These are phyloP conservation scores for Saccharum hybrid DNA, from an alignment of 202 grass and related monocot species.

Conservation along the genomic window DNA sequence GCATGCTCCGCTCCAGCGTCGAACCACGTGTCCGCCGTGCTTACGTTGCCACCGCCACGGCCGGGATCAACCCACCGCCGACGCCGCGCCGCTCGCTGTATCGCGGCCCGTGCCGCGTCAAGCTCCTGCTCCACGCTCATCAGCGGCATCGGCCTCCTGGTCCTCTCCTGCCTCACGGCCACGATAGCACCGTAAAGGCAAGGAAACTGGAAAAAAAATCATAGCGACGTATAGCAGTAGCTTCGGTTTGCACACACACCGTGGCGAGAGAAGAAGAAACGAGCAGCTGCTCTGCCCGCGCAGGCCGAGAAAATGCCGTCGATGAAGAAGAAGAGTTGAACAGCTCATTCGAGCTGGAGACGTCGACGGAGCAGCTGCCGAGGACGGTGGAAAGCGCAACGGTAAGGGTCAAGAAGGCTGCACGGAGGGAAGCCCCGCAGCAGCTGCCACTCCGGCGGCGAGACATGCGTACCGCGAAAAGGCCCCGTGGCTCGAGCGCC, in stretches of 20 bases:
- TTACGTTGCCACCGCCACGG: conserved; percentile 3
- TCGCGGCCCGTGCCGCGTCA: neutral
- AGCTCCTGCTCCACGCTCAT: neutral
- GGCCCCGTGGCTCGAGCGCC: too few relatives aligned
- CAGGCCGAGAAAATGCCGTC: neutral
- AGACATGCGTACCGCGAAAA: too few relatives aligned
- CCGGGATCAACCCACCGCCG: neutral
- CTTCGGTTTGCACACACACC: too few relatives aligned
- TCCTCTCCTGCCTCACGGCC: too few relatives aligned
- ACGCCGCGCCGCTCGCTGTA: neutral
- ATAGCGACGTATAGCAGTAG: too few relatives aligned
- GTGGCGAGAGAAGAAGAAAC: too few relatives aligned
- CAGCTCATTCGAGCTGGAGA: neutral
- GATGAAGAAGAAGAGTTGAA: neutral
- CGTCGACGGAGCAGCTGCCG: neutral
- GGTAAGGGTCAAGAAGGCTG: neutral
- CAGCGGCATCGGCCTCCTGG: neutral
- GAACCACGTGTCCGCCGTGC: conserved; percentile 1
- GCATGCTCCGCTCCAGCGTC: conserved; percentile 7
- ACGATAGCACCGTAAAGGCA: too few relatives aligned
- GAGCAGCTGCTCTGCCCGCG: too few relatives aligned
- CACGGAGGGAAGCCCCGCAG: neutral
- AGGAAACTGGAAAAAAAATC: too few relatives aligned
- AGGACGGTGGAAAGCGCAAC: neutral
- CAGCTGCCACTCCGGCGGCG: too few relatives aligned